Conservation (phyloP, 2,329 filamentous ascomycete species). For the Teratosphaeria zuluensis region DNA sequence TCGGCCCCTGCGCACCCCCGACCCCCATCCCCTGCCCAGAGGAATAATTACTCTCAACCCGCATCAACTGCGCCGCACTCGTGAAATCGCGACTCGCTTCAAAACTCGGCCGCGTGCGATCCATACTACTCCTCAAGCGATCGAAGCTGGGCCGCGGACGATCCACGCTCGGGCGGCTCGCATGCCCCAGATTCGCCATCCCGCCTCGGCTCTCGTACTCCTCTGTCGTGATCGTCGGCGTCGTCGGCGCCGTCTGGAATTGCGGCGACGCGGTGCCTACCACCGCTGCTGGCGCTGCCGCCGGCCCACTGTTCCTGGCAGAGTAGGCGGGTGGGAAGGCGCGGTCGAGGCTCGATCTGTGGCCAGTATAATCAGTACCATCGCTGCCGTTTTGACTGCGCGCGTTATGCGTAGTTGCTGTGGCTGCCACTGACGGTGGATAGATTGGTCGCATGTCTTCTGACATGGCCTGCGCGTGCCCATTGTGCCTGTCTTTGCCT, state of each 20-base stretch:
- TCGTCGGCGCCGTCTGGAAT: conserved; percentile 28
- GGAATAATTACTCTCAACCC: conserved; percentile 56
- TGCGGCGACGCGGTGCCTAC: conserved; percentile 34
- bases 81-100: conserved; percentile 88
- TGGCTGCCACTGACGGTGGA: conserved; percentile 74
- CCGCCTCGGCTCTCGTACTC: conserved; percentile 1
- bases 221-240: conserved; percentile 16
- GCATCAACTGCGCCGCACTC: conserved; percentile 71
- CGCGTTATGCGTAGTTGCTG: conserved; percentile 67
- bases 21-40: not conserved
- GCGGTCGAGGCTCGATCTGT: conserved; percentile 29
- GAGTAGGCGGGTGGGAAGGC: conserved; percentile 29
- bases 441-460: conserved; percentile 91
- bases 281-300: conserved; percentile 7
- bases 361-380: conserved; percentile 74
- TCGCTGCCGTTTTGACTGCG: conserved; percentile 86
- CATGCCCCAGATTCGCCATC: not conserved
- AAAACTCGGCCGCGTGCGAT: conserved; percentile 71
- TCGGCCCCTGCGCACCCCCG: not conserved
- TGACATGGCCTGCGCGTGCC: conserved; percentile 50
- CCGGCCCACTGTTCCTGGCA: not conserved
- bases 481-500: conserved; percentile 34
- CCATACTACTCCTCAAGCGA: conserved; percentile 76
- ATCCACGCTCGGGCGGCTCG: conserved; percentile 49
- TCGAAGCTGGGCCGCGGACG: conserved; percentile 77